Conservation (phyloP, 768 basidiomycete species). For the Rhizopogon sp. region DNA sequence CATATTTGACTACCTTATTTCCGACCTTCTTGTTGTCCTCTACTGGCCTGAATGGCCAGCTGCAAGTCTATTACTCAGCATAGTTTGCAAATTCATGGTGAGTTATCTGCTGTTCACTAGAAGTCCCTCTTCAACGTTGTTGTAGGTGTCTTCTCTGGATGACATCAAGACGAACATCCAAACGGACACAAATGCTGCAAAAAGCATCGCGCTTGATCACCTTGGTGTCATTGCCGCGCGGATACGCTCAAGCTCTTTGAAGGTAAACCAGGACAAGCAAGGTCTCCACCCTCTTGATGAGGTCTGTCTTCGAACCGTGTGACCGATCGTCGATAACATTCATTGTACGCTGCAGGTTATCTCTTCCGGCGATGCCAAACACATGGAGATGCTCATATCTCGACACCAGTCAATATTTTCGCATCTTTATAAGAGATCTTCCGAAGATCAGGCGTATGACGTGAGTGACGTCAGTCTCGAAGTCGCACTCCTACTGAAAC, state of each 20-base stretch:
- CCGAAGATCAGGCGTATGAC: slow-evolving; percentile 78
- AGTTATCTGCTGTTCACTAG: slow-evolving; percentile 8
- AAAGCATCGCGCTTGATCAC: slow-evolving; percentile 89
- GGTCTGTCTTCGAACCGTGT: slow-evolving; percentile 31
- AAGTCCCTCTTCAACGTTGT: neutral
- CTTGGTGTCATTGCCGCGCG: slow-evolving; percentile 88
- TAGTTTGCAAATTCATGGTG: slow-evolving; percentile 86
- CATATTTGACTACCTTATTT: slow-evolving; percentile 88
- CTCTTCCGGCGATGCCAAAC: slow-evolving; percentile 40
- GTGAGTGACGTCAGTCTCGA: slow-evolving; percentile 36
- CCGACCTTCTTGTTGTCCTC: slow-evolving; percentile 81
- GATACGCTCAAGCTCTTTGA: slow-evolving; percentile 56
- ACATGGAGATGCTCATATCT: slow-evolving; percentile 52
- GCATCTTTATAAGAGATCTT: slow-evolving; percentile 66
- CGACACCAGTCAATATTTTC: slow-evolving; percentile 61
- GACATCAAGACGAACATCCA: slow-evolving; percentile 66
- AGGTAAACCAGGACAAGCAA: slow-evolving; percentile 28
- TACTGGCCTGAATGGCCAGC: slow-evolving; percentile 99
- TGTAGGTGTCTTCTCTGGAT: slow-evolving; percentile 74
- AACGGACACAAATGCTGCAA: slow-evolving; percentile 78
- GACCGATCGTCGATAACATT: neutral
- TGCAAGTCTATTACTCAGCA: slow-evolving; percentile 72
- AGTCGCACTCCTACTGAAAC: slow-evolving; percentile 1
- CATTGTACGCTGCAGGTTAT: slow-evolving; percentile 39
- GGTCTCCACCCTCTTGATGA: slow-evolving; percentile 64